Base-by-base conservation (phyloP, 129 eudicot species). In the Cynara cardunculus region DNA sequence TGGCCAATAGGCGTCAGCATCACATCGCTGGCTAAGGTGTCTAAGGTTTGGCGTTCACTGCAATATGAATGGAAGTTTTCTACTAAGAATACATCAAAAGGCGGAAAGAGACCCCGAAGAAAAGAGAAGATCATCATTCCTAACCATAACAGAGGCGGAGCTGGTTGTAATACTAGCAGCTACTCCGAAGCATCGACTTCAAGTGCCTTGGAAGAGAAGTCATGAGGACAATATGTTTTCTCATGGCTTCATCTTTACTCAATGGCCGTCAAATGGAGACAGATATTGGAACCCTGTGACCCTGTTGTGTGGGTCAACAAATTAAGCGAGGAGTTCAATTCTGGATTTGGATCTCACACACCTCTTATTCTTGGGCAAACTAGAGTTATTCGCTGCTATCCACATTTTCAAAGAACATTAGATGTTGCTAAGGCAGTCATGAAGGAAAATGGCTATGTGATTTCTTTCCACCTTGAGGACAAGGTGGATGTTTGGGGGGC, bases 271-370 rank as follows among this genome's bases (percentile, higher is more conserved):
- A 92, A 87, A 81, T 95, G 99, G 99, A 90, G 97, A 82, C 99
- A 95, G 78, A 95, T 95, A 71, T 92, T 97, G 77, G 99, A 95
- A 85, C 99, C 99, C 74, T 95, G 99, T 79, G 99, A 95, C 74
- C 96, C 97, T 30, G 93, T 92, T 85, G 91, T 95, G 69, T 95
- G 99, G 99, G 85, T 95, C 77, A 90, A 95, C 88, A 95, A 89
- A 79, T 84, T 95, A 76, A 96, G 99, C 74, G 99, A 96, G 90
- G 99, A 96, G 85, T 96, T 89, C 76, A 89, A 90, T 87, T 79
- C 95, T 82, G 99, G 99, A 81, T 96, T 96, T 87, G 97, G 99
- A 69, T 88, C 98, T 71, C 92, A 92, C 80, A 96, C 98, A 7
- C 99, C 99, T 25, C 93, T 96, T 71, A 80, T 91, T 77, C 92